These are phyloP conservation scores for Zhuliangozyma blackwelliae DNA, from an alignment of 1,139 yeast genomes.

Conservation along the genomic window DNA sequence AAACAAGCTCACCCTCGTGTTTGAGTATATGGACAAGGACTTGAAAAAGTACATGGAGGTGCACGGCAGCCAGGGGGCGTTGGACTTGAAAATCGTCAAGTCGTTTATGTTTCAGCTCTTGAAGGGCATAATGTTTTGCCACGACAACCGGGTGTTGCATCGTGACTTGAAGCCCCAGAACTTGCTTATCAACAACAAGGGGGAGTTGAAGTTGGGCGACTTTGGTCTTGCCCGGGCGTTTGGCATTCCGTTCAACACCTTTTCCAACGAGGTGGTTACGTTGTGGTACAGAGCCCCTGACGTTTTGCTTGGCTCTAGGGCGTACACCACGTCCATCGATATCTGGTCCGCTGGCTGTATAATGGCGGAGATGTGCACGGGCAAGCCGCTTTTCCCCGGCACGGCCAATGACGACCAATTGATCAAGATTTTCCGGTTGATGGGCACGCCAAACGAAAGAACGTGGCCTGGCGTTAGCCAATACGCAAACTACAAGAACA, in stretches of 20 bases:
- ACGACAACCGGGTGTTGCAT: slow-evolving; percentile 89
- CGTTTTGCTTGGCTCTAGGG: slow-evolving; percentile 89
- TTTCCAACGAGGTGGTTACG: slow-evolving; percentile 95
- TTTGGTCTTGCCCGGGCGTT: slow-evolving; percentile 97
- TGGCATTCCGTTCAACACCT: slow-evolving; percentile 97
- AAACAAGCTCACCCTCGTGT: slow-evolving; percentile 87
- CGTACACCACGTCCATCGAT: slow-evolving; percentile 93
- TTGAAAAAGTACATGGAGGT: slow-evolving; percentile 92
- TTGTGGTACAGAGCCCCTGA: slow-evolving; percentile 99
- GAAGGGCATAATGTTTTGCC: slow-evolving; percentile 90
- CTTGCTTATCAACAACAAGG: slow-evolving; percentile 78
- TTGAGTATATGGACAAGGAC: slow-evolving; percentile 92
- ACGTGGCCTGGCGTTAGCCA: slow-evolving; percentile 94
- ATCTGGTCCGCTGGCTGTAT: slow-evolving; percentile 99
- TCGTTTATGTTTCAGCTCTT: slow-evolving; percentile 90
- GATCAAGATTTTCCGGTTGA: slow-evolving; percentile 77
- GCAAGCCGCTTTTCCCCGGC: slow-evolving; percentile 96
- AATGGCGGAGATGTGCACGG: slow-evolving; percentile 96
- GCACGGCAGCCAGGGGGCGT: slow-evolving; percentile 76
- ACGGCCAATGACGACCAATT: slow-evolving; percentile 94
- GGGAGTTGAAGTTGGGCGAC: slow-evolving; percentile 92
- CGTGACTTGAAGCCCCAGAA: slow-evolving; percentile 96
- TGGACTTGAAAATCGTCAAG: slow-evolving; percentile 75
- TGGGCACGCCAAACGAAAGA: slow-evolving; percentile 96
- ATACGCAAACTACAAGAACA: slow-evolving; percentile 78